These are phyloP conservation scores for Amanita muscaria DNA, from an alignment of 768 basidiomycete genomes.

Conservation along the genomic window DNA sequence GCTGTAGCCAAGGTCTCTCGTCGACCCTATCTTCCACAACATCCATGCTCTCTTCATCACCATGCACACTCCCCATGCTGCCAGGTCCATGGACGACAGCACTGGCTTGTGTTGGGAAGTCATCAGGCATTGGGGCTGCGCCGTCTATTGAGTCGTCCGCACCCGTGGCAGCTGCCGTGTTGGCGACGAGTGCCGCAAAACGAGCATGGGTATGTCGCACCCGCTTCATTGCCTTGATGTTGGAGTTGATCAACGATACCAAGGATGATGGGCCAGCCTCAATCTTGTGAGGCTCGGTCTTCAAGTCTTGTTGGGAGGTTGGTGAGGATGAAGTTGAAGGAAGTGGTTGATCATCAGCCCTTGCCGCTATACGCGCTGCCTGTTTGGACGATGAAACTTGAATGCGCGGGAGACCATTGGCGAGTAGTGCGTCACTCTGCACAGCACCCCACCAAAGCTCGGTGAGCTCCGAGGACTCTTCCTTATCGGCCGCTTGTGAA, in stretches of 20 bases:
- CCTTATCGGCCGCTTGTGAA: background rate
- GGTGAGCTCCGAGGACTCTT: constrained; percentile 11
- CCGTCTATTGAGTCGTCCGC: background rate
- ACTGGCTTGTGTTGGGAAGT: background rate
- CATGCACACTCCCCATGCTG: constrained; percentile 11
- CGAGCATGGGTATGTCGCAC: constrained; percentile 66
- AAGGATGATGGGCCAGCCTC: constrained; percentile 37
- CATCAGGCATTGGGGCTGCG: background rate
- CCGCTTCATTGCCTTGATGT: constrained; percentile 65
- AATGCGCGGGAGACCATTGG: too few relatives aligned
- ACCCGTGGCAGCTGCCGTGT: background rate
- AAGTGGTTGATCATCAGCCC: too few relatives aligned
- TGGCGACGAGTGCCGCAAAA: constrained; percentile 44
- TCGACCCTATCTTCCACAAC: constrained; percentile 42
- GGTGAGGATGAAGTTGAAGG: background rate
- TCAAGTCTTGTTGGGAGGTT: too few relatives aligned
- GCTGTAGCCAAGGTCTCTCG: constrained; percentile 47
- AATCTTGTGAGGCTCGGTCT: background rate
- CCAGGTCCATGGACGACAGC: background rate
- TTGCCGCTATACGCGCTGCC: background rate
- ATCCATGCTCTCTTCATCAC: constrained; percentile 25
- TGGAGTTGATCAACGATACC: constrained; percentile 61
- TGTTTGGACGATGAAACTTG: background rate
- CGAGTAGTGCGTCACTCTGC: too few relatives aligned
- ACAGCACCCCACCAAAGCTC: constrained; percentile 69